These are phyloP conservation scores for Chenopodium suecicum DNA, from an alignment of 148 eudicot genomes.

Conservation along the genomic window DNA sequence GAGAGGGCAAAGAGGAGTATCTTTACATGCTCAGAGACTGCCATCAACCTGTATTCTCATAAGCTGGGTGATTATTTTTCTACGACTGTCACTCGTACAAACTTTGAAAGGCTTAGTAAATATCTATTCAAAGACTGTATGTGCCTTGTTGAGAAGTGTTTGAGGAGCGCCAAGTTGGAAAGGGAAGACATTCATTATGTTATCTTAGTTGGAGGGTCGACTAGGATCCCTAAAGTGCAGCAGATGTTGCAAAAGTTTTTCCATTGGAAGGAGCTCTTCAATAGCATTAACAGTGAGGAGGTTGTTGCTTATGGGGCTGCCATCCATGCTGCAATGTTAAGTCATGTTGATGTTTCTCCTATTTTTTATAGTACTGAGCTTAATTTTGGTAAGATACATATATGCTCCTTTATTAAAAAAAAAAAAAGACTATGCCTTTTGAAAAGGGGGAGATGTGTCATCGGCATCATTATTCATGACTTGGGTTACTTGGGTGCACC, in stretches of 20 bases:
- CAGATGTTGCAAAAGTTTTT: slow-evolving; percentile 15
- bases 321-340: slow-evolving; percentile 23
- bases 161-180: slow-evolving; percentile 1
- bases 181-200: slow-evolving; percentile 20
- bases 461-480: neutral
- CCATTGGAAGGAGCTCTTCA: slow-evolving; percentile 6
- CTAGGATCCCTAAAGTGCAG: slow-evolving; percentile 33
- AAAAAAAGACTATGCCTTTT: neutral
- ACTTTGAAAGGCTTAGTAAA: slow-evolving; percentile 16
- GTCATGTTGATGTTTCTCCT: slow-evolving; percentile 16
- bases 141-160: slow-evolving; percentile 5
- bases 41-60: slow-evolving; percentile 8
- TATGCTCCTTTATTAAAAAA: neutral
- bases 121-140: slow-evolving; percentile 14
- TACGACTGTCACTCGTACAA: slow-evolving; percentile 19
- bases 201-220: slow-evolving; percentile 33
- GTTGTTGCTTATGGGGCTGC: slow-evolving; percentile 34
- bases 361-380: slow-evolving; percentile 6
- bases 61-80: slow-evolving; percentile 15
- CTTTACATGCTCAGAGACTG: neutral
- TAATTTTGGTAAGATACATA: neutral
- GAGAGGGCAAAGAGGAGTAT: slow-evolving; percentile 20
- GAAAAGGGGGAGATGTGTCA: neutral
- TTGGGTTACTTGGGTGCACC: too few relatives aligned
- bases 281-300: slow-evolving; percentile 12